These are phyloP conservation scores for Gymnopilus dilepis DNA, from an alignment of 768 basidiomycete species.

Conservation along the genomic window DNA sequence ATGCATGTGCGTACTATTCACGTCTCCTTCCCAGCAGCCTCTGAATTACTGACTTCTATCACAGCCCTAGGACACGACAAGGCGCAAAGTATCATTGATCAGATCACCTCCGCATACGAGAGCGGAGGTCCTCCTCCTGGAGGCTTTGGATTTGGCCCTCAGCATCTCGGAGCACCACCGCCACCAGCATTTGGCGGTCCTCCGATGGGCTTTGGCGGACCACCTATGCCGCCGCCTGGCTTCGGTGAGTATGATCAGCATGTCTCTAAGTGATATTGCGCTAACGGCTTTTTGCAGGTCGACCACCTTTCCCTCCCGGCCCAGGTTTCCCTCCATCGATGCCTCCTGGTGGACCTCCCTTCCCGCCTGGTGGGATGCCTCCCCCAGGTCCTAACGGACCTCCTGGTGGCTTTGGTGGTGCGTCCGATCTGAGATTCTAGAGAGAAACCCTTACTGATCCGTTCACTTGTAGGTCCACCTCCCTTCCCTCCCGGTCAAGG, in stretches of 20 bases:
- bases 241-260: constrained; percentile 49
- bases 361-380: constrained; percentile 65
- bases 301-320: constrained; percentile 76
- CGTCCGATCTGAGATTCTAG: neutral
- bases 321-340: constrained; percentile 59
- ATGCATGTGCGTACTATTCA: constrained; percentile 69
- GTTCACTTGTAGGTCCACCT: constrained; percentile 38
- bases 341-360: constrained; percentile 67
- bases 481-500: constrained; percentile 59
- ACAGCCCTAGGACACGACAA: constrained; percentile 92
- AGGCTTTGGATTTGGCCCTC: constrained; percentile 86
- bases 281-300: constrained; percentile 42
- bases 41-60: constrained; percentile 21
- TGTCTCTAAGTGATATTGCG: neutral
- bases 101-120: constrained; percentile 95
- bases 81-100: constrained; percentile 97
- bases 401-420: constrained; percentile 34
- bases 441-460: constrained; percentile 9
- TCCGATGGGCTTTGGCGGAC: constrained; percentile 55
- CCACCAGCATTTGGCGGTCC: constrained; percentile 53
- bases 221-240: constrained; percentile 55
- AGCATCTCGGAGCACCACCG: constrained; percentile 70
- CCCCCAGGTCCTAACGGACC: constrained; percentile 49
- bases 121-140: constrained; percentile 85
- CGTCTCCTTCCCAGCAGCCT: neutral